Percentiles rank a stretch among this genome's conserved stretches.
These are phyloP conservation scores for Neurospora intermedia DNA, from an alignment of 495 filamentous ascomycete species.

Conservation along the genomic window DNA sequence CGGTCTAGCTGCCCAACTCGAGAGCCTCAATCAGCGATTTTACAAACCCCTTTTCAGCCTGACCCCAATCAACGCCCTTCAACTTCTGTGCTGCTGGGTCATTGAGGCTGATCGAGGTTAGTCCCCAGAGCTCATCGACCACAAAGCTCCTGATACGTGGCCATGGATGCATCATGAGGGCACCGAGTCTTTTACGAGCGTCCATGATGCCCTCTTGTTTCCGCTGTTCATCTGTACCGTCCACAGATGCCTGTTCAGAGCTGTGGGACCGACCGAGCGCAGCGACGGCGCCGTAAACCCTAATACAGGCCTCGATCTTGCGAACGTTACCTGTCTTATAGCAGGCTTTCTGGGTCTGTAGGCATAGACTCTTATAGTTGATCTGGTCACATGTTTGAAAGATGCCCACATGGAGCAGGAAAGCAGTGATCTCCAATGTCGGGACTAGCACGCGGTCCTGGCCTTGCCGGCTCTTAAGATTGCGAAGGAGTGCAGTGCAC, in stretches of 20 bases:
- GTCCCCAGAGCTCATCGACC: constrained; percentile 37
- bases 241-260: not conserved
- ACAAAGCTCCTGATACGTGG: constrained; percentile 31
- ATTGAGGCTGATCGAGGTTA: constrained; percentile 9
- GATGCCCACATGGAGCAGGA: constrained; percentile 53
- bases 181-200: constrained; percentile 34
- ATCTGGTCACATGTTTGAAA: constrained; percentile 19
- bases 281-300: constrained; percentile 60
- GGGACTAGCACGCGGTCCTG: constrained; percentile 67
- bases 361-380: constrained; percentile 47
- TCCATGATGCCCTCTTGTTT: constrained; percentile 24
- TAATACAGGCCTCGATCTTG: constrained; percentile 67
- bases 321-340: constrained; percentile 70
- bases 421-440: constrained; percentile 61
- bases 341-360: constrained; percentile 62
- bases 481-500: constrained; percentile 23
- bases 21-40: constrained; percentile 23
- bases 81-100: constrained; percentile 16
- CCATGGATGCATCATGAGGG: constrained; percentile 37
- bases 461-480: constrained; percentile 26
- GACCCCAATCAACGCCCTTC: constrained; percentile 31
- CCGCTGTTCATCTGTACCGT: constrained; percentile 4
- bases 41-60: constrained; percentile 26
- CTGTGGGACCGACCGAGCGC: constrained; percentile 2
- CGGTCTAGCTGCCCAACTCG: constrained; percentile 12